These are phyloP conservation scores for Zanthoxylum bungeanum DNA, from an alignment of 345 rosid species.

Conservation along the genomic window DNA sequence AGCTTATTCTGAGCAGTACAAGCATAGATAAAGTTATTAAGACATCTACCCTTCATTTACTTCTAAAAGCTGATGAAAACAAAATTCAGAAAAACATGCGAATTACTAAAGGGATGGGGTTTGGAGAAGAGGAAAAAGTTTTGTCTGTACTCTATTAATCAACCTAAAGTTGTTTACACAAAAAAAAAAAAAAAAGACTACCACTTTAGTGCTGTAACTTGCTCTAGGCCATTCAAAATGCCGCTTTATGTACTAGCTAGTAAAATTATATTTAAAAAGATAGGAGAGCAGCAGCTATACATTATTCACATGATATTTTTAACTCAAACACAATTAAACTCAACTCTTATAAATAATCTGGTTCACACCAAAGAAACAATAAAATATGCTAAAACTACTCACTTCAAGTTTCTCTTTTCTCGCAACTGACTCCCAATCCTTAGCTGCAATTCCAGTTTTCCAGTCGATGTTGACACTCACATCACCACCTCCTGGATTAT, in stretches of 20 bases:
- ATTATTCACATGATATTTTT: not conserved
- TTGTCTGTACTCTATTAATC: not conserved
- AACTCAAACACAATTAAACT: not conserved
- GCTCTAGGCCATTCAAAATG: not conserved
- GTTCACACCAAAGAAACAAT: not conserved
- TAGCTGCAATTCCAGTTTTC: constrained; percentile 86
- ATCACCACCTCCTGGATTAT: constrained; percentile 34
- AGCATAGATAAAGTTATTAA: not conserved
- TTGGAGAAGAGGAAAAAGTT: not conserved
- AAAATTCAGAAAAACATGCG: not conserved
- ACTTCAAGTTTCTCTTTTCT: constrained; percentile 87
- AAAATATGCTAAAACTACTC: constrained; percentile 15
- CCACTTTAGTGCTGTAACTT: not conserved
- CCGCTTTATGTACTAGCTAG: not conserved
- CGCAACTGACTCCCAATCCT: constrained; percentile 93
- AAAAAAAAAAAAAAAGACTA: not conserved
- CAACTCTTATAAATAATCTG: not conserved
- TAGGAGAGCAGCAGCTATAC: not conserved
- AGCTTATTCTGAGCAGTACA: not conserved
- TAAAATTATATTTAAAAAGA: not conserved
- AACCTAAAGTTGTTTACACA: not conserved
- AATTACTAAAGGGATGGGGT: not conserved
- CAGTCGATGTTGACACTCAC: constrained; percentile 70
- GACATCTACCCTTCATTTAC: not conserved
- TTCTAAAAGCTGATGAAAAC: not conserved